Conservation (phyloP, 441 rosid genomes). For the Populus hybrid region DNA sequence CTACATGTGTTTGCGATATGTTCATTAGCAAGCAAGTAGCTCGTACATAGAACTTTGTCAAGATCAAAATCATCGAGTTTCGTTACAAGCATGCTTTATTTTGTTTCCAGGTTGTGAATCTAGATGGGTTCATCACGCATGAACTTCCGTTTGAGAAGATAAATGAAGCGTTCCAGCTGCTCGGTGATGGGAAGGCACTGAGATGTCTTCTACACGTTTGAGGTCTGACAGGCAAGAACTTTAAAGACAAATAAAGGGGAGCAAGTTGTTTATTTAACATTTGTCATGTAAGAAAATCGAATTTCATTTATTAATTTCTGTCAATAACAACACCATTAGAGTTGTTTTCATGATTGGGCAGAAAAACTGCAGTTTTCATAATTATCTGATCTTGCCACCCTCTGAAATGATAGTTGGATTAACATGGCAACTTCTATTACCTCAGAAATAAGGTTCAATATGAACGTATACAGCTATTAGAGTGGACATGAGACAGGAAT, state of each 20-base stretch:
- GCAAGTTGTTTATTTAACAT: not conserved
- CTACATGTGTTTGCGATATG: not conserved
- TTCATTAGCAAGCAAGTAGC: not conserved
- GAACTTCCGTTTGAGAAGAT: not conserved
- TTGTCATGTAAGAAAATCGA: not conserved
- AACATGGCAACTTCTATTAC: not conserved
- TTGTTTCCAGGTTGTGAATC: slow-evolving; percentile 1
- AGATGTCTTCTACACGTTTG: slow-evolving; percentile 25
- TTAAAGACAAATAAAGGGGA: not conserved
- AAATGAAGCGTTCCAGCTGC: slow-evolving; percentile 1
- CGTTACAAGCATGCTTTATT: not conserved
- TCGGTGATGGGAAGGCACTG: not conserved
- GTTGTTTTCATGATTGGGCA: not conserved
- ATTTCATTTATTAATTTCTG: not conserved
- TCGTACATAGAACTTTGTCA: not conserved
- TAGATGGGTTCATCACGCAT: slow-evolving; percentile 3
- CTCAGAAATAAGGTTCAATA: not conserved
- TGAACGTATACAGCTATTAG: too few species aligned
- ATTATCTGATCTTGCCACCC: not conserved
- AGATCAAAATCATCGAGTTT: not conserved
- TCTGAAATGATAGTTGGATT: too few species aligned
- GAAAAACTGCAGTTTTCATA: not conserved
- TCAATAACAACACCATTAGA: not conserved
- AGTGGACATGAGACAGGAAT: not conserved
- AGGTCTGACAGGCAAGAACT: not conserved